phyloP scores from a whole-genome alignment of 2,329 filamentous ascomycete genomes.

The Dryadomyces quercivorus region DNA sequence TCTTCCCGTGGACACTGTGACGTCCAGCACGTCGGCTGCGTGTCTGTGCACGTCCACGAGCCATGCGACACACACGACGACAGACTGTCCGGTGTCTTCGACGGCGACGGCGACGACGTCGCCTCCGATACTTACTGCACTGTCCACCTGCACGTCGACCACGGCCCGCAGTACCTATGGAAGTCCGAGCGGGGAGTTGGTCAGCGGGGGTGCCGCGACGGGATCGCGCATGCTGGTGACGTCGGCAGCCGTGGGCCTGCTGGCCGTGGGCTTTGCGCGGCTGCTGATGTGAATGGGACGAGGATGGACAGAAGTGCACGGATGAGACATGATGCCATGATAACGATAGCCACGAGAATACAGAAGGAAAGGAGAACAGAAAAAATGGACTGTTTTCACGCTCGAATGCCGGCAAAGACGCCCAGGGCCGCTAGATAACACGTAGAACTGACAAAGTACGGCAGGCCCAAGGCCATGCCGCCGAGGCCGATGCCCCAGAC shows the following conservation, averaged over 20 bases:
- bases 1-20: background rate
- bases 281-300: constrained; percentile 3
- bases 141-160: background rate
- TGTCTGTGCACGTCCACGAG: background rate
- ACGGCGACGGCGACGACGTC: background rate
- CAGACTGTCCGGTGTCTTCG: background rate
- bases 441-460: constrained; percentile 26
- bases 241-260: background rate
- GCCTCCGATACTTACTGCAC: background rate
- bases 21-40: background rate
- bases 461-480: constrained; percentile 23
- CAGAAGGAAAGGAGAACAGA: no score
- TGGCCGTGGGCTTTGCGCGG: constrained; percentile 7
- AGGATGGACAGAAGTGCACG: background rate
- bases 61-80: no score
- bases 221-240: background rate
- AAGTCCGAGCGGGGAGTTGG: background rate
- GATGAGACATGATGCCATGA: background rate
- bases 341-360: background rate
- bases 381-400: background rate
- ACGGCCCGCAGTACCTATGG: background rate
- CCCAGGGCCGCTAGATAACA: constrained; percentile 23
- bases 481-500: constrained; percentile 29
- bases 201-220: background rate
- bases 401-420: constrained; percentile 16